These are phyloP conservation scores for Musa beccarii DNA, from an alignment of 176 grass and related monocot species.

Conservation along the genomic window DNA sequence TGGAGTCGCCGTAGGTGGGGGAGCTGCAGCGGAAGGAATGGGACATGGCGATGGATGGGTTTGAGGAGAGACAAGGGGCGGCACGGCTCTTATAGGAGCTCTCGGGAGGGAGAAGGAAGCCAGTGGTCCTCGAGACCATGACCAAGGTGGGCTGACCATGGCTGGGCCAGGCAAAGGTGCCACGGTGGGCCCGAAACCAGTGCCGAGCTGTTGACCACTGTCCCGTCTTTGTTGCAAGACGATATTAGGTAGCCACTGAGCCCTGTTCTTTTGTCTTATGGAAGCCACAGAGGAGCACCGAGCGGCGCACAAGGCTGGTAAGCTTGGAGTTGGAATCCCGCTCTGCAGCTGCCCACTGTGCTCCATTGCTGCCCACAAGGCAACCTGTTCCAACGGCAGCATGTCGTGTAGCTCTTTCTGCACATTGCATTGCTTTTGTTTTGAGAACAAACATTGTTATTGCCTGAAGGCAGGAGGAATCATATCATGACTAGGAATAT, in stretches of 20 bases:
- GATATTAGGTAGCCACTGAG: background rate
- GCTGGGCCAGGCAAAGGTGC: background rate
- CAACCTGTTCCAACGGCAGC: background rate
- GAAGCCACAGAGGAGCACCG: constrained; percentile 30
- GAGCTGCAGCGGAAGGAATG: background rate
- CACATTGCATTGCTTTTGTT: constrained; percentile 6
- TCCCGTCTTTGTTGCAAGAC: background rate
- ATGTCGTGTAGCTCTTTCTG: background rate
- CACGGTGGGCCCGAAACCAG: background rate
- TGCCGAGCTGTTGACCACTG: background rate
- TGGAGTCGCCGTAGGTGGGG: background rate
- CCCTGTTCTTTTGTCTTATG: constrained; percentile 20
- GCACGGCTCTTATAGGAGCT: too few relatives aligned
- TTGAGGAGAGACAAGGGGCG: background rate
- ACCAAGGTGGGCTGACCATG: background rate
- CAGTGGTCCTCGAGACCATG: too few relatives aligned
- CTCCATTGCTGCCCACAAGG: background rate
- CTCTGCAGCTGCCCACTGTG: constrained; percentile 32
- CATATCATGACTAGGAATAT: constrained; percentile 25
- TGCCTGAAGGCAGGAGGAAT: constrained; percentile 27
- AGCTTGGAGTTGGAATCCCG: too few relatives aligned
- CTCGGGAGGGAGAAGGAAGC: background rate
- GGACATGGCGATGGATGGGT: background rate
- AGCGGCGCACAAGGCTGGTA: constrained; percentile 8
- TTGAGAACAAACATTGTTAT: background rate